Percentiles rank a stretch among this genome's conserved stretches.
phyloP scores from a whole-genome alignment of 2,329 filamentous ascomycete species.

The Trichoderma hamatum region DNA sequence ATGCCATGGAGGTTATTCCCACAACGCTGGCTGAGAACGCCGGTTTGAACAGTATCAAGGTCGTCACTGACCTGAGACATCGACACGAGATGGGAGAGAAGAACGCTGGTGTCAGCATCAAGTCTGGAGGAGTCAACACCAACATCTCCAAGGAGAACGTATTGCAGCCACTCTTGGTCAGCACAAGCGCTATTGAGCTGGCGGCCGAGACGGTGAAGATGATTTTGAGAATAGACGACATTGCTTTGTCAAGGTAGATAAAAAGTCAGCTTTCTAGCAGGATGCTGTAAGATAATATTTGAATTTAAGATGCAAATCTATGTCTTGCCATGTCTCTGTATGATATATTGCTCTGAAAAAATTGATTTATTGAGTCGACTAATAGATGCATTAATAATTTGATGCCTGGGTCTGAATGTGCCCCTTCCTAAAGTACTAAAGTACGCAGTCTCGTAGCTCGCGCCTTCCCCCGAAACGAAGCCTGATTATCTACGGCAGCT shows the following conservation, averaged over 20 bases:
- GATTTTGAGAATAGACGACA: conserved; percentile 71
- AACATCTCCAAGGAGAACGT: conserved; percentile 98
- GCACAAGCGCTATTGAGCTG: conserved; percentile 95
- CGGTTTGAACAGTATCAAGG: conserved; percentile 96
- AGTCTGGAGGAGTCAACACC: conserved; percentile 93
- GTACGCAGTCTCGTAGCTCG: background rate
- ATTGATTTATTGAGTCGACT: background rate
- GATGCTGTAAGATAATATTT: conserved; percentile 44
- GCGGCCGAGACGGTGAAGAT: conserved; percentile 99
- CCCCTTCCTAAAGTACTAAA: background rate
- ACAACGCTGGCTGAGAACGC: conserved; percentile 97
- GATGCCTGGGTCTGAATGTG: too few relatives aligned
- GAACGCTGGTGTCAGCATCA: conserved; percentile 97
- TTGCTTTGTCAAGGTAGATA: conserved; percentile 62
- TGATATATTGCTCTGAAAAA: background rate
- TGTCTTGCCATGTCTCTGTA: background rate
- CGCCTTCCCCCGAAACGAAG: background rate
- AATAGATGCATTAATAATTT: background rate
- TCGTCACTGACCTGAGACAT: conserved; percentile 93
- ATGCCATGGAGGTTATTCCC: conserved; percentile 95
- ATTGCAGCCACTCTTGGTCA: conserved; percentile 91
- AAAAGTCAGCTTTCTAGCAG: conserved; percentile 33
- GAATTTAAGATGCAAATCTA: conserved; percentile 4
- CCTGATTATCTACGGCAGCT: background rate
- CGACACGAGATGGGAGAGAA: conserved; percentile 93